Percentiles rank a stretch among this genome's conserved stretches.
Conservation (phyloP, 352 stramenopile genomes). For the Thraustotheca clavata region DNA sequence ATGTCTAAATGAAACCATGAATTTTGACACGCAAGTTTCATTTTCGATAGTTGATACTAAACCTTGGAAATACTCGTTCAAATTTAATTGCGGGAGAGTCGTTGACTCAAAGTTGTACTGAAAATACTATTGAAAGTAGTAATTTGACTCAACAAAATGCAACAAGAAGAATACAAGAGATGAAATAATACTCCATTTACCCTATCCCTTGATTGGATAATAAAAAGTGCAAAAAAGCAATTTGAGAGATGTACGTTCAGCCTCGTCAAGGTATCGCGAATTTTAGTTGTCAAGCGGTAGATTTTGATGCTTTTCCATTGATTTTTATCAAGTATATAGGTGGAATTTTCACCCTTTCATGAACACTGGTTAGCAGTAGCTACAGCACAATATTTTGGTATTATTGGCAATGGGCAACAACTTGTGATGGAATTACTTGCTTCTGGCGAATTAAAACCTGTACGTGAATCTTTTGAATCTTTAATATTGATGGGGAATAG, state of each 20-base stretch:
- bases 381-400: slow-evolving; percentile 88
- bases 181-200: background rate
- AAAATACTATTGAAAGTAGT: too few species aligned
- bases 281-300: slow-evolving; percentile 13
- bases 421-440: slow-evolving; percentile 74
- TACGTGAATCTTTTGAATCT: slow-evolving; percentile 24
- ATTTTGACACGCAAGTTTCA: too few species aligned
- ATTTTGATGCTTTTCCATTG: background rate
- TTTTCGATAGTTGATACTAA: too few species aligned
- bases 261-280: background rate
- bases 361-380: slow-evolving; percentile 81
- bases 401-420: slow-evolving; percentile 86
- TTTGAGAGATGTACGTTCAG: slow-evolving; percentile 15
- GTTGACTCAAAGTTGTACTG: too few species aligned
- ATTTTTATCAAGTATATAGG: slow-evolving; percentile 30
- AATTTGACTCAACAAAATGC: too few species aligned
- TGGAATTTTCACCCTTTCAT: slow-evolving; percentile 88
- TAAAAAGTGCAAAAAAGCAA: too few species aligned
- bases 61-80: too few species aligned
- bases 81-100: too few species aligned
- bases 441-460: slow-evolving; percentile 44
- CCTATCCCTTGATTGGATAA: background rate
- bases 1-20: too few species aligned
- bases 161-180: too few species aligned
- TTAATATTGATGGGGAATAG: slow-evolving; percentile 27